Conservation (phyloP, 768 basidiomycete genomes). For the Calocera viscosa region DNA sequence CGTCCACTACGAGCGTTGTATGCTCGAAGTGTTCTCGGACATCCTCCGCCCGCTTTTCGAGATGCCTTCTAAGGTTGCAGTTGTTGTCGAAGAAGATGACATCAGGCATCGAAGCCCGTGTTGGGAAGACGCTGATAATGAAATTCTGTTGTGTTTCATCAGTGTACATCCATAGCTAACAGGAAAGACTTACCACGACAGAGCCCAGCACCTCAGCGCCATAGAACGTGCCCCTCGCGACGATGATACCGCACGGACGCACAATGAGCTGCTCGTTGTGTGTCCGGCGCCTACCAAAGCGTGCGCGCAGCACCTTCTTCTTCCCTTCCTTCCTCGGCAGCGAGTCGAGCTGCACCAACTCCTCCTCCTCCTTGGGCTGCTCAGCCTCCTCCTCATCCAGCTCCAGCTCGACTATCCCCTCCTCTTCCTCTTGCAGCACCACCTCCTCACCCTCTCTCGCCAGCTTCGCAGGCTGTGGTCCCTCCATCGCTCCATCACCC, state of each 20-base stretch:
- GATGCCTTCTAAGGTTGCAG: constrained; percentile 7
- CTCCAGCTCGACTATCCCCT: not conserved
- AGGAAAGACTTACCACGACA: constrained; percentile 23
- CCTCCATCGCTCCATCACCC: too few species aligned
- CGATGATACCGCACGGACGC: constrained; percentile 27
- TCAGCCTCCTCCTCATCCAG: constrained; percentile 15
- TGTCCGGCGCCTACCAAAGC: constrained; percentile 25
- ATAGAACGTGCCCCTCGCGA: constrained; percentile 26
- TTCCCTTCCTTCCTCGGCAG: constrained; percentile 10
- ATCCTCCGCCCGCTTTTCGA: not conserved
- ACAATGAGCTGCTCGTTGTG: constrained; percentile 30
- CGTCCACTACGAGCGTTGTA: constrained; percentile 19
- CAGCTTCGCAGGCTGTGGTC: too few species aligned
- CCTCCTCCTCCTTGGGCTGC: not conserved
- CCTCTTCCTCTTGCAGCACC: too few species aligned
- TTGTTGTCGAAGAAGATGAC: not conserved
- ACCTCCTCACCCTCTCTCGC: too few species aligned
- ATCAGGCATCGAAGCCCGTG: not conserved
- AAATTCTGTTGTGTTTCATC: too few species aligned
- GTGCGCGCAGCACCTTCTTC: constrained; percentile 22
- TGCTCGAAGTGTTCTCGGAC: constrained; percentile 12
- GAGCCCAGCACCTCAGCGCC: constrained; percentile 26
- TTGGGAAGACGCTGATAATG: not conserved
- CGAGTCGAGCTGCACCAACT: constrained; percentile 15
- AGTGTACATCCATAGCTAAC: too few species aligned